These are phyloP conservation scores for Verticillium tricorpus DNA, from an alignment of 2,329 filamentous ascomycete genomes.

Conservation along the genomic window DNA sequence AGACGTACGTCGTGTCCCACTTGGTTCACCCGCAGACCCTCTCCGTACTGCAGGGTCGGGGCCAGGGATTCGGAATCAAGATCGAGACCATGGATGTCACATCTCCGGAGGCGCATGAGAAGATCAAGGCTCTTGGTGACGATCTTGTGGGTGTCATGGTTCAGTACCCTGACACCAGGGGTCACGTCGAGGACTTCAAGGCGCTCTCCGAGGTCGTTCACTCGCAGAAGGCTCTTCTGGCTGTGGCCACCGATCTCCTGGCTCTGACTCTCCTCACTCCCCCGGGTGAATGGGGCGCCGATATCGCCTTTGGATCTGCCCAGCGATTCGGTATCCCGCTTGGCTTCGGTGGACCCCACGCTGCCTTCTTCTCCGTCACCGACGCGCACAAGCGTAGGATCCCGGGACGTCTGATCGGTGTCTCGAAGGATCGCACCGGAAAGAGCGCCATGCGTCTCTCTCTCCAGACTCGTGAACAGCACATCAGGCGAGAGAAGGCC, in stretches of 20 bases:
- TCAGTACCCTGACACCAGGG: slow-evolving; percentile 92
- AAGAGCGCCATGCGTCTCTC: slow-evolving; percentile 77
- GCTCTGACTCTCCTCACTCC: slow-evolving; percentile 83
- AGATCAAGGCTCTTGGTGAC: slow-evolving; percentile 70
- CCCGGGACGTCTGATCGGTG: slow-evolving; percentile 81
- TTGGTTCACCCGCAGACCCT: slow-evolving; percentile 82
- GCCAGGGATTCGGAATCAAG: slow-evolving; percentile 85
- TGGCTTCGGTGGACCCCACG: slow-evolving; percentile 91
- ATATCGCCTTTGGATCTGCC: slow-evolving; percentile 90
- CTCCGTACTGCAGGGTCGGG: slow-evolving; percentile 76
- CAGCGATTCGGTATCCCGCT: slow-evolving; percentile 90
- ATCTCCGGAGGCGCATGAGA: slow-evolving; percentile 52
- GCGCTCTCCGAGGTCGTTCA: slow-evolving; percentile 73
- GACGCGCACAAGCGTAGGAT: slow-evolving; percentile 95
- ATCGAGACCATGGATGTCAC: slow-evolving; percentile 71
- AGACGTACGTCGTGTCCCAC: slow-evolving; percentile 80
- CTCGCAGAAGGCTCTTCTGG: slow-evolving; percentile 71
- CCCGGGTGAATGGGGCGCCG: slow-evolving; percentile 89
- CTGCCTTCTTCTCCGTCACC: slow-evolving; percentile 88
- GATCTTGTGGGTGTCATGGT: slow-evolving; percentile 84
- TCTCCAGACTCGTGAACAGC: slow-evolving; percentile 90
- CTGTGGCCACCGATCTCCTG: slow-evolving; percentile 83
- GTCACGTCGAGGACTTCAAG: slow-evolving; percentile 72
- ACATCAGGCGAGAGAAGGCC: slow-evolving; percentile 93
- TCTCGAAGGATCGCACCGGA: slow-evolving; percentile 86